Evolutionary conservation across 179 eudicot species (phyloP).

Genomic region (Sideroxylon spinosum): DNA sequence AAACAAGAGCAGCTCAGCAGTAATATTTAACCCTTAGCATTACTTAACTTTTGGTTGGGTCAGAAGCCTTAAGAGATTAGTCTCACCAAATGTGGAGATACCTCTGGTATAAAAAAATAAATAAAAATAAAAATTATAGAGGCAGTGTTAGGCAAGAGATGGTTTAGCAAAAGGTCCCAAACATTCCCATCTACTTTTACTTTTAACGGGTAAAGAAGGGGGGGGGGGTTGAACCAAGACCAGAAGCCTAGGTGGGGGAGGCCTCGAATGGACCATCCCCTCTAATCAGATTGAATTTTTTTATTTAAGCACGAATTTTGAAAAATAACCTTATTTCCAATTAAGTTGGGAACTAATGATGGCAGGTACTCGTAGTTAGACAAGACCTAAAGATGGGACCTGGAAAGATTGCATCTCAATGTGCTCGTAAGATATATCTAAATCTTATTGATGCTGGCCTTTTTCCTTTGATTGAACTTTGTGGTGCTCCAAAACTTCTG

Average conservation of each 20-base stretch:
- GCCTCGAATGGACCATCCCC: too few relatives aligned
- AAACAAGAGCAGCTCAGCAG: neutral
- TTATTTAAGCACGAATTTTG: neutral
- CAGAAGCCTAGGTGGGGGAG: too few relatives aligned
- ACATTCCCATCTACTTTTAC: neutral
- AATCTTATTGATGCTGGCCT: neutral
- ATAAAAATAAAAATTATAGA: too few relatives aligned
- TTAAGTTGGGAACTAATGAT: constrained; percentile 11
- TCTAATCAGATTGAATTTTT: neutral
- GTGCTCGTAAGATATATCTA: constrained; percentile 71
- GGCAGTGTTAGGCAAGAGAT: too few relatives aligned
- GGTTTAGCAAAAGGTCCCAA: too few relatives aligned
- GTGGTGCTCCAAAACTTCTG: neutral
- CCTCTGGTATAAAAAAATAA: too few relatives aligned
- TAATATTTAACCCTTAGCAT: too few relatives aligned
- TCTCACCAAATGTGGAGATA: too few relatives aligned
- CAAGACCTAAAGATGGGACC: constrained; percentile 94
- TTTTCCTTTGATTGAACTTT: neutral
- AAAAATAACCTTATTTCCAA: constrained; percentile 1
- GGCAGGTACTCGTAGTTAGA: constrained; percentile 88
- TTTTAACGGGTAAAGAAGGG: neutral
- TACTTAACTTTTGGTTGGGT: too few relatives aligned
- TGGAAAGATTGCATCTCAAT: constrained; percentile 92
- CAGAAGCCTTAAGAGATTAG: too few relatives aligned
- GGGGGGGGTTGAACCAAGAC: too few relatives aligned